A percentile compares a stretch with the other conserved stretches of the same genome.
These are phyloP conservation scores for Annulohypoxylon bovei DNA, from an alignment of 495 filamentous ascomycete genomes.

Conservation along the genomic window DNA sequence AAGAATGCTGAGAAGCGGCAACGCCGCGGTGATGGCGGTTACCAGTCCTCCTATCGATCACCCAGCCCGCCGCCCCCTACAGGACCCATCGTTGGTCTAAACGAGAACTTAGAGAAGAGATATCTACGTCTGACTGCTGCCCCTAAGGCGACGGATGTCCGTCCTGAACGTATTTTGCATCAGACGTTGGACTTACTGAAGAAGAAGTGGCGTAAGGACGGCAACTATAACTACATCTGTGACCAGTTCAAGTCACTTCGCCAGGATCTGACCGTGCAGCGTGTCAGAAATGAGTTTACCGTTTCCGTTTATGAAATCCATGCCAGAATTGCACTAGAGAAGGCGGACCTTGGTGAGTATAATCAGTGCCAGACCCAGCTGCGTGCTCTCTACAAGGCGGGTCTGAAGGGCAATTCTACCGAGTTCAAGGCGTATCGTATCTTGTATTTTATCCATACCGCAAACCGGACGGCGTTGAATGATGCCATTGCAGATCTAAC, in stretches of 20 bases:
- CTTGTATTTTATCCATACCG: constrained; percentile 98
- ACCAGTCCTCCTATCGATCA: constrained; percentile 69
- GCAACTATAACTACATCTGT: constrained; percentile 96
- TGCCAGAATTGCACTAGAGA: constrained; percentile 96
- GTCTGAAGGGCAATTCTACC: constrained; percentile 86
- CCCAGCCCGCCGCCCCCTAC: constrained; percentile 67
- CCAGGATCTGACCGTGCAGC: constrained; percentile 97
- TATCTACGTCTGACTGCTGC: constrained; percentile 93
- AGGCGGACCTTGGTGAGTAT: constrained; percentile 99
- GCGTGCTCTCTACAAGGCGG: constrained; percentile 84
- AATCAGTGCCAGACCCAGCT: constrained; percentile 99
- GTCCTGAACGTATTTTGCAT: constrained; percentile 81
- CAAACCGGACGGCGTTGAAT: constrained; percentile 98
- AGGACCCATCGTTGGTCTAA: constrained; percentile 88
- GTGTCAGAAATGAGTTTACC: constrained; percentile 94
- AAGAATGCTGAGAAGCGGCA: constrained; percentile 87
- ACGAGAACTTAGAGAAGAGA: constrained; percentile 86
- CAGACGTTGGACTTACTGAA: constrained; percentile 89
- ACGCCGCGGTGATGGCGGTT: constrained; percentile 81
- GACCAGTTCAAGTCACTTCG: constrained; percentile 99
- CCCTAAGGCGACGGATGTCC: constrained; percentile 85
- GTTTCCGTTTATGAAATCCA: constrained; percentile 97
- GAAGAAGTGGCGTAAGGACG: constrained; percentile 92
- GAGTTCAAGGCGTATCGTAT: constrained; percentile 99
- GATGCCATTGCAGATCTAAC: constrained; percentile 98